Evolutionary conservation across 2,329 filamentous ascomycete species (phyloP), one percentile per base, ranked within the genome.

Genomic region (Pleoardoris graminearum): DNA sequence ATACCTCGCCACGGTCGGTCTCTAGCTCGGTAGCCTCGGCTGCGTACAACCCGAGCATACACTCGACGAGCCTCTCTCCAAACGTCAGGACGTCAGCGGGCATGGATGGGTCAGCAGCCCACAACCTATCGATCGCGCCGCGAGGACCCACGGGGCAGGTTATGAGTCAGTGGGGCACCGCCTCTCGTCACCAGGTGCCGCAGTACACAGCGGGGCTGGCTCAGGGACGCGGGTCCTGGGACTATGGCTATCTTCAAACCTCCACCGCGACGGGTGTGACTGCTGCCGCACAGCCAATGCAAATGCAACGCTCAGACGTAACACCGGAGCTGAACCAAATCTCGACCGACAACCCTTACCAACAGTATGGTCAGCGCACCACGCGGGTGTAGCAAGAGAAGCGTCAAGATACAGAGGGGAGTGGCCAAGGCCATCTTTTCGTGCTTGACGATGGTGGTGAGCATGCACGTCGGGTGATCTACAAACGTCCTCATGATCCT

Each of bases 1-100:
- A 77, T 39, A 69, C 72, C 12, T 82, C 79, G 39, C 79, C 79
- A 5, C 77, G 76, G 60, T 81, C 79, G 36, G 71, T 76, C 19
- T 56, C 77, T 16, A 77, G 77, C 45, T 76, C 77, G 33, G 72
- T 72, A 33, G 71, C 74, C 14, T 72, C 78, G 11, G 75, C 68
- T 51, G 69, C 68, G 33, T 82, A 81, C 62, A 72, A 73, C 42
- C 62, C 73, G 14, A 70, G 65, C 52, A 67, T 80, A 56, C 68
- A 72, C 36, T 74, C 76, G 4, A 73, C 76, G 16, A 71, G 71
- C 30, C 73, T 79, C 45, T 78, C 78, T n/a, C 74, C 79, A 16
- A 73, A 76, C 42, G 61, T 76, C 38, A 71, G 68, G 48, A 56
- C 67, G 68, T 73, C 71, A 73, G 69, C 69, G 65, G 71, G 69